Base-by-base conservation (phyloP, 2,329 filamentous ascomycete species). In the Pezizomycotina sp. region DNA sequence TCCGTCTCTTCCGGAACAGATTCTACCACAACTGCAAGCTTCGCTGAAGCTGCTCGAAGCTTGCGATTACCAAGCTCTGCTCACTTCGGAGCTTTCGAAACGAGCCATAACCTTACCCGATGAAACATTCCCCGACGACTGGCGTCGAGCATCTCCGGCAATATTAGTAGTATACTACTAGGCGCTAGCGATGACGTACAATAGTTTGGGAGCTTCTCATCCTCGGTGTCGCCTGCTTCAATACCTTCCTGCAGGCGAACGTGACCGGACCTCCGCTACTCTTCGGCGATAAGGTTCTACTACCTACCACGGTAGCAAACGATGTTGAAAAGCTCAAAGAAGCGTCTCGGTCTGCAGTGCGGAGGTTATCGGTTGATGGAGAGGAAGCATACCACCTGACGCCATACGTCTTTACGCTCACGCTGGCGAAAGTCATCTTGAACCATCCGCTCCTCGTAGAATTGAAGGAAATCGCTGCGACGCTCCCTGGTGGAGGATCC, bases 361-460 rank as follows among this genome's bases (percentile, higher is more conserved):
- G 60, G 2, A 69, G 69, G 10, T 64, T 95, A 6, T 71, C 75
- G 15, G 65, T 82, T 1, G 89, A 98, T 55, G 89, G 89, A 7
- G 76, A 91, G 28, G 76, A 79, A 0, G 77, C 79, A 0, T 98
- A 95, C 57, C 71, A 75, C 30, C 66, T 92, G 39, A 83, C 83
- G 13, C 82, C 84, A 1, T 69, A 78, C 47, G 65, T 92, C 9
- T 82, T 93, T 53, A 65, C 95, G 1, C 78, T 95, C 45, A 75
- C 73, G 46, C 62, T 93, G 5, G 80, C 84, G 18, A 67, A 76
- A 52, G 64, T 65, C 26, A 57, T 70, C 6, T 52, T 73, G 40
- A 69, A 61, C 8, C 62, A 61, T 51, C 60, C 59, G 9, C 55
- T 54, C 5, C 58, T 66, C 20, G 48, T 52, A 14, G 45, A 48